Conservation (phyloP, 1,284 basidiomycete species). For the Trichosporon ovoides region DNA sequence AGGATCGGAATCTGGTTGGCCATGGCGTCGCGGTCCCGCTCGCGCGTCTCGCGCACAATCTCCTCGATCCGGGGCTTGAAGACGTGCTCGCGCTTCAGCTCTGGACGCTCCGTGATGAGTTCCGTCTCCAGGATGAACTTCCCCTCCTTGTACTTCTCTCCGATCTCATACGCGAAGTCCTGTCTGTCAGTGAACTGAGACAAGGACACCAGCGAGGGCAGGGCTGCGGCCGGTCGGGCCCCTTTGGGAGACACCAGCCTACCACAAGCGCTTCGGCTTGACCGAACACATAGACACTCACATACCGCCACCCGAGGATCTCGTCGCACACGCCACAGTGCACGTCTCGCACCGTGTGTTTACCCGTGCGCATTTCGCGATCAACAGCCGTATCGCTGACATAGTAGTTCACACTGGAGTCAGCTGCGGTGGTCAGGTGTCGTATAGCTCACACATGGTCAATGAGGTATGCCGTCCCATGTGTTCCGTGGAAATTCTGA, state of each 20-base stretch:
- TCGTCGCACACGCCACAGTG: constrained; percentile 82
- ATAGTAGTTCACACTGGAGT: constrained; percentile 72
- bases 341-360: constrained; percentile 92
- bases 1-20: neutral
- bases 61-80: constrained; percentile 36
- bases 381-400: constrained; percentile 77
- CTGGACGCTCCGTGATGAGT: constrained; percentile 56
- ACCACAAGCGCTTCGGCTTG: no score
- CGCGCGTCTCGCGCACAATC: constrained; percentile 3
- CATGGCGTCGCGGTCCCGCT: neutral
- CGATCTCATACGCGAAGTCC: constrained; percentile 83
- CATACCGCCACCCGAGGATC: constrained; percentile 96
- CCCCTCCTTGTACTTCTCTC: constrained; percentile 97
- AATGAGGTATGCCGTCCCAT: constrained; percentile 90
- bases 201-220: neutral
- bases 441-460: constrained; percentile 67
- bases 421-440: neutral
- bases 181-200: constrained; percentile 41
- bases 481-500: constrained; percentile 69
- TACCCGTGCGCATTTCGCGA: constrained; percentile 91
- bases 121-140: constrained; percentile 95
- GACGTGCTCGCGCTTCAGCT: constrained; percentile 25
- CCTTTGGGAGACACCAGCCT: no score
- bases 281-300: constrained; percentile 54
- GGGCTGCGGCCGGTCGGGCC: neutral